Evolutionary conservation across 352 stramenopile species (phyloP), one percentile per base, ranked within the genome.

Genomic region (Phytophthora hibernalis): DNA sequence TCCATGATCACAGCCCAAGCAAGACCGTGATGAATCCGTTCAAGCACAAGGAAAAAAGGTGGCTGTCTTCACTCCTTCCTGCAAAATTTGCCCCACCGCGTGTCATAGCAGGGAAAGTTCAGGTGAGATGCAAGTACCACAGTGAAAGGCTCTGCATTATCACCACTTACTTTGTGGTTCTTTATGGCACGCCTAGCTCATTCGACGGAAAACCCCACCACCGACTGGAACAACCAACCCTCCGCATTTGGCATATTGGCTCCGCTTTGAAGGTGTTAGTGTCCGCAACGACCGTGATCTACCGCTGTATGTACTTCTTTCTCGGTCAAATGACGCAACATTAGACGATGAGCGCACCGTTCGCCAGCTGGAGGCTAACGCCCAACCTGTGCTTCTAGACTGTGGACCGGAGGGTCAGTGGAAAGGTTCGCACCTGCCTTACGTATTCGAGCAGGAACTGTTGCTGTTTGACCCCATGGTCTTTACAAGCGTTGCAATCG

Each of bases 271-370:
- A 22, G 64, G 86, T n/a, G 72, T 91, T 1, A 49, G 12, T 1
- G 60, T 93, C 30, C 65, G 65, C n/a, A 91, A 91, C 57, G 77
- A 85, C n/a, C 76, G 73, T 6, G 72, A 84, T 28, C 65, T 87
- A 33, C 81, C 80, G 31, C 64, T 89, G 2, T 91, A 78, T 22
- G 81, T 91, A 26, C 67, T 91, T 18, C 70, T 93, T 21, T 90
- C 78, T 1, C 72, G 72, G 2, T 54, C 56, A 1, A 57, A 69
- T 1, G 63, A 69, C 5, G 4, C 48, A 44, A 31, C 12, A 21
- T 45, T 79, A 26, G 68, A 74, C 10, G 72, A 88, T 22, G 69
- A 76, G 16, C 61, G 54, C 13, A 65, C 40, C 9, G 26, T 88
- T 9, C 73, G 68, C 5, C 62, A 65, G 20, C 55, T 91, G 9